Base-by-base conservation (phyloP, 495 filamentous ascomycete genomes). In the Penicillium nucicola region DNA sequence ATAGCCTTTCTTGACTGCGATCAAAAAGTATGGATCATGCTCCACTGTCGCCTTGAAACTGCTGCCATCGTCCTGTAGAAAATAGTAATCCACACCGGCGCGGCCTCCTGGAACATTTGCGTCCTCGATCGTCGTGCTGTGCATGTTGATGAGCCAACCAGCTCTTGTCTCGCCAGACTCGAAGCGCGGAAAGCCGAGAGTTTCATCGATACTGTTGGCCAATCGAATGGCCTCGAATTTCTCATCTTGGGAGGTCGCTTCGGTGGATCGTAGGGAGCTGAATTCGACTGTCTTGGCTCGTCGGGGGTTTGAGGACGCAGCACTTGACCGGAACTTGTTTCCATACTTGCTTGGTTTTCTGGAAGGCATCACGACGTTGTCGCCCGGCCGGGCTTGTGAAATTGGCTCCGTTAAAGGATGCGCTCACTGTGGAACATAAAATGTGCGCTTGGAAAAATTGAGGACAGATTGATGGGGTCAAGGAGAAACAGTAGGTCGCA, bases 31-130 rank as follows among this genome's bases (percentile, higher is more conserved):
- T 22, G 93, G 93, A 65, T 97, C 91, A 62, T 96, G 96, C 67
- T 95, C 89, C 50, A 97, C 74, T 15, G 92, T 97, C 34, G 93
- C 92, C 68, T 97, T 97, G 79, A 97, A 99, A 19, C 88, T 96
- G 18, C 81, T 81, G 10, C 92, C 92, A 61, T 92, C 88, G 46
- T 97, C 90, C 62, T 93, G 90, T 41, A 99, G 83, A 70, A 99
- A 97, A 70, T 96, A 99, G 70, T 86, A 97, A 69, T 99, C 95
- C 45, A 99, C 85, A 6, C 86, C 93, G 2, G 93, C 90, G 53
- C 90, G 81, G 39, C 92, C 92, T 46, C 87, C 85, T 10, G 84
- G 83, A 5, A 89, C 74, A 51, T 90, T 89, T 17, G 89, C 77
- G 67, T 97, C 92, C 62, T 95, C 87, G 31, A 97, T 76, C 15